phyloP scores from a whole-genome alignment of 768 basidiomycete genomes.

The Hygrophorus russula region DNA sequence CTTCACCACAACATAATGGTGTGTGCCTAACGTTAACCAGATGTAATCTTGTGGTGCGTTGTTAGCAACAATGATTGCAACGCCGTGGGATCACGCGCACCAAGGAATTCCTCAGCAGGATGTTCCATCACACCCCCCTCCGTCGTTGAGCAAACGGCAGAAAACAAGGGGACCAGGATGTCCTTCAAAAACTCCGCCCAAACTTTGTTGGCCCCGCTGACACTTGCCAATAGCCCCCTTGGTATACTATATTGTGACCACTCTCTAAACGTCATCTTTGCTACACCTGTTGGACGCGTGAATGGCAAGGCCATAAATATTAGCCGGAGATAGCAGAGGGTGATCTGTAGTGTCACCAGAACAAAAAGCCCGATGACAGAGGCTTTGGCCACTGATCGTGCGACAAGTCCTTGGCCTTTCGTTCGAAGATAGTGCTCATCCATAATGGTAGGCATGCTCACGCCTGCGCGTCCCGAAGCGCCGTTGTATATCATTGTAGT shows the following conservation, averaged over 20 bases:
- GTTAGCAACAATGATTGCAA: background rate
- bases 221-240: slow-evolving; percentile 24
- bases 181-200: slow-evolving; percentile 44
- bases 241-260: slow-evolving; percentile 38
- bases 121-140: slow-evolving; percentile 41
- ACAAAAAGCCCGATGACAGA: slow-evolving; percentile 27
- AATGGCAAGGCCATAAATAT: slow-evolving; percentile 32
- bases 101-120: slow-evolving; percentile 56
- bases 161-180: slow-evolving; percentile 55
- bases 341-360: slow-evolving; percentile 29
- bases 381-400: slow-evolving; percentile 12
- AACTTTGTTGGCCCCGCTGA: slow-evolving; percentile 33
- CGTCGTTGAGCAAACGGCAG: slow-evolving; percentile 61
- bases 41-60: slow-evolving; percentile 45
- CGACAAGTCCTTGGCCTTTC: slow-evolving; percentile 10
- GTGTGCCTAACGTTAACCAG: slow-evolving; percentile 53
- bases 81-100: slow-evolving; percentile 21
- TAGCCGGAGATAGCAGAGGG: slow-evolving; percentile 36
- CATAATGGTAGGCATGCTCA: slow-evolving; percentile 37
- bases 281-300: slow-evolving; percentile 17
- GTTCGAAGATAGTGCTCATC: slow-evolving; percentile 13
- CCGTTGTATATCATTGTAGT: slow-evolving; percentile 61
- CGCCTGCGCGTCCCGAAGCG: slow-evolving; percentile 37
- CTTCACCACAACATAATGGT: slow-evolving; percentile 53
- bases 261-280: slow-evolving; percentile 32